Conservation (phyloP, 2,329 filamentous ascomycete species). For the Pseudogymnoascus sp. region DNA sequence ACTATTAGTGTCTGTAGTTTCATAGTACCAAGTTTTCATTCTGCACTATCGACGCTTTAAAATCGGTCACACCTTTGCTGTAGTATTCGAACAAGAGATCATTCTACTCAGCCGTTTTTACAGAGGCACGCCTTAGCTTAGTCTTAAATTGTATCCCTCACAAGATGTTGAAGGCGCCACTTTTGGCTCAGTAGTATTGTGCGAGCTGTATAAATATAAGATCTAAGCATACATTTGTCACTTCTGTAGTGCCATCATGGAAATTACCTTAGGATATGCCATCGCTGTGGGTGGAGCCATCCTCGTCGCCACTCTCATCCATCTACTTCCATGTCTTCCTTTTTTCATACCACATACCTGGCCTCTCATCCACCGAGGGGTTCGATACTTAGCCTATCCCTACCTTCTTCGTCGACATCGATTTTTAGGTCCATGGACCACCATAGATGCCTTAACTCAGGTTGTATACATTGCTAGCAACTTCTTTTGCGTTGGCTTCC, state of each 20-base stretch:
- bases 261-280: slow-evolving; percentile 15
- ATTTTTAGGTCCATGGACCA: slow-evolving; percentile 13
- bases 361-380: slow-evolving; percentile 9
- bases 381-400: slow-evolving; percentile 12
- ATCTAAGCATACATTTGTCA: too few relatives aligned
- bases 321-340: slow-evolving; percentile 11
- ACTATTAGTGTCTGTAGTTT: too few relatives aligned
- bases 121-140: too few relatives aligned
- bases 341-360: slow-evolving; percentile 8
- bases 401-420: slow-evolving; percentile 13
- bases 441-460: slow-evolving; percentile 11
- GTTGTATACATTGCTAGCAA: slow-evolving; percentile 13
- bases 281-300: slow-evolving; percentile 13
- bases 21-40: too few relatives aligned
- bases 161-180: too few relatives aligned
- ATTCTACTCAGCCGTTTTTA: too few relatives aligned
- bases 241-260: slow-evolving; percentile 8
- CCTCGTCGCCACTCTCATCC: slow-evolving; percentile 9
- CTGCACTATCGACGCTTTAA: too few relatives aligned
- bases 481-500: slow-evolving; percentile 14
- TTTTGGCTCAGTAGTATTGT: too few relatives aligned
- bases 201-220: too few relatives aligned
- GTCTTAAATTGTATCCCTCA: too few relatives aligned
- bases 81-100: too few relatives aligned
- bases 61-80: too few relatives aligned